Base-by-base conservation (phyloP, 345 rosid species). In the Litchi chinensis region DNA sequence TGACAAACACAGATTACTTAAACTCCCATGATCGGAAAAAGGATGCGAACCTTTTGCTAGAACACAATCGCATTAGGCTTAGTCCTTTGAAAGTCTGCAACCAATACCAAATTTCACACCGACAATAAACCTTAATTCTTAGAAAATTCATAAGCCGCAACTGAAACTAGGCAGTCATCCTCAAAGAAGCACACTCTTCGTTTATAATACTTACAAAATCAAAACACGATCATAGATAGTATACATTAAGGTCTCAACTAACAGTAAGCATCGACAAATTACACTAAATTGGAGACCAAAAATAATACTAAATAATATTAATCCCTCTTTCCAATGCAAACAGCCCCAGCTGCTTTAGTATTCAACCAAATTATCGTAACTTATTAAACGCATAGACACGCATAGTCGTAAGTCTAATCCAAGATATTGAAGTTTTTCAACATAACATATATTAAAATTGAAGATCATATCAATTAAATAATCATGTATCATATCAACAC, bases 131-230 rank as follows among this genome's bases (percentile, higher is more conserved):
- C 28, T 73, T 54, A 54, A 65, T 16, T 44, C 41, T 7, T 26
- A 70, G 8, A 56, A 81, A 52, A 65, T 65, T 65, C 40, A 28
- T 19, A 60, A 62, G 26, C 28, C 65, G 43, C 54, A 9, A 66
- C 11, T 32, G 41, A 65, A 43, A 71, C 68, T 21, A 28, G 68
- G 43, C 10, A 76, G n/a, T 54, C 22, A 76, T 57, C 73, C 28
- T 68, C 1, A 24, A n/a, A 68, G 22, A 66, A 65, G 46, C 10
- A 56, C 39, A 22, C 57, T 32, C 64, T 76, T 56, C 41, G 1
- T 13, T 13, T 15, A 54, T 10, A 68, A 28, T 57, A 10, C 21
- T 8, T 4, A 10, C 66, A 16, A 67, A 39, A 65, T 28, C n/a
- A 6, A 56, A 52, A 54, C 37, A 40, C 22, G 41, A 40, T 13